Conservation (phyloP, 1,284 basidiomycete species). For the Ceratorhiza oryzae-sativae region DNA sequence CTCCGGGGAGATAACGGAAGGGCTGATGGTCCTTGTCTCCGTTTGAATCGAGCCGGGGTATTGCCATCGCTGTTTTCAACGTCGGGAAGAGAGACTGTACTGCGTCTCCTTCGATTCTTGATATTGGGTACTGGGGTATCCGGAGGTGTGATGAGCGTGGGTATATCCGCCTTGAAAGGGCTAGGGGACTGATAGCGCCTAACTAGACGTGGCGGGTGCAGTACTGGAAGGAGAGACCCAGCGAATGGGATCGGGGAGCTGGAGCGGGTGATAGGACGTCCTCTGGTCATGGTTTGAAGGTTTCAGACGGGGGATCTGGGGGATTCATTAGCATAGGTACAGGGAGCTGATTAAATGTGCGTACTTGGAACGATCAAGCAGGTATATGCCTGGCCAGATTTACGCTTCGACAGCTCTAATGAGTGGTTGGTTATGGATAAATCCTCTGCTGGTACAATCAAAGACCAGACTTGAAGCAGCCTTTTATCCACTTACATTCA, state of each 20-base stretch:
- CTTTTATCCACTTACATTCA: neutral
- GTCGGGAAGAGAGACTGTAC: neutral
- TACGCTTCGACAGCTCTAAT: neutral
- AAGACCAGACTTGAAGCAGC: no score
- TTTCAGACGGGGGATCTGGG: no score
- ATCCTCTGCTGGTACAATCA: no score
- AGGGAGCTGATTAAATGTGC: no score
- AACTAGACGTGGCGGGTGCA: constrained; percentile 2
- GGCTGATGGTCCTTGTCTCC: neutral
- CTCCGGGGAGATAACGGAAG: constrained; percentile 4
- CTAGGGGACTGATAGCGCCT: neutral
- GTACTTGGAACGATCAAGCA: neutral
- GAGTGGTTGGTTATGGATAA: neutral
- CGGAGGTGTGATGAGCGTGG: neutral
- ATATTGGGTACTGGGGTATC: neutral
- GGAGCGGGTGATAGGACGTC: constrained; percentile 11
- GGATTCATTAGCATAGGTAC: no score
- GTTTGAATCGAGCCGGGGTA: neutral
- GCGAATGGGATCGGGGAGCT: constrained; percentile 10
- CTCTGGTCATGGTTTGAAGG: constrained; percentile 1
- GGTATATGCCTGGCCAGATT: neutral
- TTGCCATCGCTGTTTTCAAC: neutral
- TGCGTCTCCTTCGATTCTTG: constrained; percentile 1
- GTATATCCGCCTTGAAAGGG: neutral
- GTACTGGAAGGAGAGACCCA: neutral